Percentiles rank a stretch among this genome's conserved stretches.
Evolutionary conservation across 805 yeast species (phyloP).

Genomic region (Yamadazyma phyllophila): DNA sequence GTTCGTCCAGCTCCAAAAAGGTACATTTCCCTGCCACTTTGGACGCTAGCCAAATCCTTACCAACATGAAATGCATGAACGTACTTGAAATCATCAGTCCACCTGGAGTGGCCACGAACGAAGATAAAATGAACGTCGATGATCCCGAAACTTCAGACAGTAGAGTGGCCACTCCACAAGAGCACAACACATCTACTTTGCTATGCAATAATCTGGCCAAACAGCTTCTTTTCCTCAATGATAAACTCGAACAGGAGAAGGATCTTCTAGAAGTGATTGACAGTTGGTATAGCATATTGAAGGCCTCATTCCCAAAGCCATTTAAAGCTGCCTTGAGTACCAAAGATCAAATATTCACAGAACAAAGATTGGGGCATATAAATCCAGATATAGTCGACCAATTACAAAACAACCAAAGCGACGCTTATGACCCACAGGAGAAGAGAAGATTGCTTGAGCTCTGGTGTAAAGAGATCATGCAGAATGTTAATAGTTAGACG

Average conservation of each 20-base stretch:
- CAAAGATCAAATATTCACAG: slow-evolving; percentile 34
- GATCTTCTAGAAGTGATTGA: slow-evolving; percentile 11
- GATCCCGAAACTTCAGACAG: background rate
- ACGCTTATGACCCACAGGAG: slow-evolving; percentile 1
- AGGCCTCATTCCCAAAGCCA: slow-evolving; percentile 27
- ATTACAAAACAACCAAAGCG: slow-evolving; percentile 7
- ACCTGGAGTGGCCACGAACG: background rate
- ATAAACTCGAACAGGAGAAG: background rate
- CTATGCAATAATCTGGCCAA: background rate
- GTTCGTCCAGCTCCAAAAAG: slow-evolving; percentile 1
- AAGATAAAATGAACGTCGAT: slow-evolving; percentile 8
- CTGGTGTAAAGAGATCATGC: slow-evolving; percentile 1
- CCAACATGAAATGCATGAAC: slow-evolving; percentile 23
- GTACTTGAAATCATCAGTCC: slow-evolving; percentile 11
- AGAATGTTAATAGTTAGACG: background rate
- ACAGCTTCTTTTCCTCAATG: slow-evolving; percentile 1
- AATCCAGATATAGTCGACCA: slow-evolving; percentile 8
- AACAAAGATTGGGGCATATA: slow-evolving; percentile 26
- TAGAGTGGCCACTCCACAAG: background rate
- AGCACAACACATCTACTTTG: background rate
- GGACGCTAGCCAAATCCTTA: slow-evolving; percentile 20
- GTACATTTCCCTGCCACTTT: slow-evolving; percentile 17
- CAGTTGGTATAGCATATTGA: slow-evolving; percentile 15
- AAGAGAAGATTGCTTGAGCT: slow-evolving; percentile 5
- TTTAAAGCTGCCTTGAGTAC: slow-evolving; percentile 29